Percentiles rank a stretch among this genome's conserved stretches.
phyloP scores from a whole-genome alignment of 768 basidiomycete genomes.

The Tricholoma flavovirens region DNA sequence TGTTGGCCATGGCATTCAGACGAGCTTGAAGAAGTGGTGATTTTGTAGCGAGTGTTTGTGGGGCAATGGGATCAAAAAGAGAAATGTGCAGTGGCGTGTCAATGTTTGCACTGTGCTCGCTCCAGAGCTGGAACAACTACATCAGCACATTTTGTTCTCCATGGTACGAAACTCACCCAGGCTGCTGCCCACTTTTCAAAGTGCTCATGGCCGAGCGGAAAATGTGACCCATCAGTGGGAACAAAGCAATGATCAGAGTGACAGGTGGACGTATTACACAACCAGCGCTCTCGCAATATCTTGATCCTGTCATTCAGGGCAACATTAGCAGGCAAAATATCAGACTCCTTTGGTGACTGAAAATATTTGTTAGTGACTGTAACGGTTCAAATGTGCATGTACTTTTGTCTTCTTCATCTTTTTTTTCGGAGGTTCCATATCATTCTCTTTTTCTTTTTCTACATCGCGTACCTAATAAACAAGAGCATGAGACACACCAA shows the following conservation, averaged over 20 bases:
- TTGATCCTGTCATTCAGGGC: too few relatives aligned
- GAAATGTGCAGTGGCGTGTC: too few relatives aligned
- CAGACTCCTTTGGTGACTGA: neutral
- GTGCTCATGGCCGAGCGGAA: too few relatives aligned
- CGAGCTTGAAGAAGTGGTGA: too few relatives aligned
- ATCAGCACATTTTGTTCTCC: neutral
- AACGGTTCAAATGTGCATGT: neutral
- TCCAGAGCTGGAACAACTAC: neutral
- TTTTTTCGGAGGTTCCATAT: neutral
- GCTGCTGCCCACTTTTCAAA: too few relatives aligned
- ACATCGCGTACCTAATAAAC: neutral
- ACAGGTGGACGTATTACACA: neutral
- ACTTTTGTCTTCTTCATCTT: neutral
- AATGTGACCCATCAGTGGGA: neutral
- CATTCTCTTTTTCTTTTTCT: neutral
- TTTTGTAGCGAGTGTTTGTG: neutral
- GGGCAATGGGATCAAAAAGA: neutral
- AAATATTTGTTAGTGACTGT: neutral
- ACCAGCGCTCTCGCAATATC: too few relatives aligned
- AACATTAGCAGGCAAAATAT: too few relatives aligned
- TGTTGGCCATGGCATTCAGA: too few relatives aligned
- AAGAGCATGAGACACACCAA: neutral
- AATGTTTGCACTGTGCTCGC: neutral
- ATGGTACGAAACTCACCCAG: too few relatives aligned
- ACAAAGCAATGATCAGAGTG: neutral